Base-by-base conservation (phyloP, 495 filamentous ascomycete genomes). In the Darksidea phi region DNA sequence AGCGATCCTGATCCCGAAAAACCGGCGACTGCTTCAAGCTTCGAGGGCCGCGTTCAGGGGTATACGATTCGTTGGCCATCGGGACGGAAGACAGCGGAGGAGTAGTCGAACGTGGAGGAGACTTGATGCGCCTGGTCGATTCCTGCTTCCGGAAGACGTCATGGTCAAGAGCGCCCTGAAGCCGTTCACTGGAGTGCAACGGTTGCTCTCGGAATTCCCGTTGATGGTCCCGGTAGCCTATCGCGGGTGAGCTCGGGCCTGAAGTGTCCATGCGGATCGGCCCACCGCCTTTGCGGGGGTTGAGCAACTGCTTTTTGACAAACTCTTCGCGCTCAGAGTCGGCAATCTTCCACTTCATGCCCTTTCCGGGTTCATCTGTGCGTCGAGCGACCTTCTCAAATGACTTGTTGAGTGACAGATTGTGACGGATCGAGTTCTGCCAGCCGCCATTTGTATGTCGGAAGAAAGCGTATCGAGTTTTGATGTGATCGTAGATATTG, bases 361-460 rank as follows among this genome's bases (percentile, higher is more conserved):
- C 94, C 75, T 98, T 98, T 2, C 94, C 94, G 1, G 94, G 94
- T 70, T 98, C 95, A 67, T 98, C 89, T 0, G 91, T 94, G 5
- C 88, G 83, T 36, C 94, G 86, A 23, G 95, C 87, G 5, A 96
- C 87, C 72, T 97, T 97, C 62, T 88, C 83, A 72, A 98, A 98
- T 0, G 85, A 83, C 73, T 95, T 93, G 69, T 95, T 96, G 48
- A 98, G 73, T 2, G 95, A 97, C 18, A 98, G 74, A 65, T 97
- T 97, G 65, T 98, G 94, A 1, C 94, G 86, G 65, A 98, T 98
- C 1, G 91, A 96, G 66, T 98, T 98, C 87, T 96, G 95, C 94
- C 94, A 97, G 52, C 94, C 92, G 46, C 82, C 82, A 54, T 82
- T 83, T 25, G 89, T 88, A 69, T 89, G 80, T 41, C 94, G 79